These are phyloP conservation scores for Macrolepiota fuliginosa DNA, from an alignment of 768 basidiomycete genomes.

Conservation along the genomic window DNA sequence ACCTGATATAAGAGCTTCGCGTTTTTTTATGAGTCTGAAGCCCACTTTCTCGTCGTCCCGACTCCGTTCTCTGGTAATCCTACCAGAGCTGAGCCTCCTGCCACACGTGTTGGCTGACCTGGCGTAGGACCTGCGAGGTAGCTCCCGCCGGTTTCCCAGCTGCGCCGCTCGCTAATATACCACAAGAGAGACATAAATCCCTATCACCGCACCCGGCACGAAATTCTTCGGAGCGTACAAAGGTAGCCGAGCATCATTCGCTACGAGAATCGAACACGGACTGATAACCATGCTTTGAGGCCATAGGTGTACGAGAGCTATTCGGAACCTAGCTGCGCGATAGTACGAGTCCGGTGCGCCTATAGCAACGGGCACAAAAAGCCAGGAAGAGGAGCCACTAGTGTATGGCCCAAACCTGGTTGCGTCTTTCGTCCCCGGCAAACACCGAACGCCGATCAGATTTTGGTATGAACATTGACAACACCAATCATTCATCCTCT, in stretches of 20 bases:
- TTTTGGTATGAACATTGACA: conserved; percentile 29
- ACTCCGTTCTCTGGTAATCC: conserved; percentile 1
- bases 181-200: not conserved
- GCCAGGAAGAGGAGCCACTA: not conserved
- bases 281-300: conserved; percentile 1
- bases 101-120: not conserved
- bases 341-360: not conserved
- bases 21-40: conserved; percentile 1
- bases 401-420: conserved; percentile 6
- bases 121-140: not conserved
- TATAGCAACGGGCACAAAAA: not conserved
- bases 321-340: not conserved
- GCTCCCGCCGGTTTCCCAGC: not conserved
- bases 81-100: not conserved
- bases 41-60: conserved; percentile 6
- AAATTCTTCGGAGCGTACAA: not conserved
- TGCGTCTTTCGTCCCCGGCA: conserved; percentile 17
- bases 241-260: conserved; percentile 2
- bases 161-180: not conserved
- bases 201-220: conserved; percentile 4
- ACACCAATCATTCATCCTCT: conserved; percentile 21
- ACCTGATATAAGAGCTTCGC: conserved; percentile 23
- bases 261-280: not conserved
- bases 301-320: not conserved
- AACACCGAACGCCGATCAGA: conserved; percentile 54